A percentile compares a stretch with the other conserved stretches of the same genome.
phyloP scores from a whole-genome alignment of 2,329 filamentous ascomycete species.

The Fusarium papillatum region DNA sequence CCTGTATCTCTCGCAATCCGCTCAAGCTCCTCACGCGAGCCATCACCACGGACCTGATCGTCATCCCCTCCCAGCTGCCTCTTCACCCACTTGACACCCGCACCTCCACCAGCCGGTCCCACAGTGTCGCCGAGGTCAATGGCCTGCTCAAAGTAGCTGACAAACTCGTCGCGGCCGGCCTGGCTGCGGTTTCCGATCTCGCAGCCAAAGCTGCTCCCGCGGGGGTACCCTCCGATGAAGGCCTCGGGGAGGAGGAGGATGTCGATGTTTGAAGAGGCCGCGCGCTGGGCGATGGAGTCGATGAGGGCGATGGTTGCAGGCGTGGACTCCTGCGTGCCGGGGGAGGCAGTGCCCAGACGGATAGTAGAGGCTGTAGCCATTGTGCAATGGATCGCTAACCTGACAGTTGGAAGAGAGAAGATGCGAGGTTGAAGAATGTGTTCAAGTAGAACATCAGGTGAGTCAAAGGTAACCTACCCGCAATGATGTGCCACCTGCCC shows the following conservation, averaged over 20 bases:
- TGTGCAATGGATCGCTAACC: not conserved
- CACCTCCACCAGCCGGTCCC: slow-evolving; percentile 70
- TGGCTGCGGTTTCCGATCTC: slow-evolving; percentile 77
- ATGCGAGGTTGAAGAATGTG: not conserved
- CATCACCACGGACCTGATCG: slow-evolving; percentile 58
- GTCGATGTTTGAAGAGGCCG: slow-evolving; percentile 69
- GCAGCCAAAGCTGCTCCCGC: slow-evolving; percentile 83
- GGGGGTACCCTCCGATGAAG: slow-evolving; percentile 92
- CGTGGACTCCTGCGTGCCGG: slow-evolving; percentile 63
- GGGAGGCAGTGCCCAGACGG: slow-evolving; percentile 69
- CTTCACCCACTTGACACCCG: slow-evolving; percentile 79
- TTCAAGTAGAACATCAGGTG: slow-evolving; percentile 1
- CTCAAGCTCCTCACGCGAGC: slow-evolving; percentile 86
- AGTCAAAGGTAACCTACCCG: not conserved
- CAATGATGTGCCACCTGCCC: not conserved
- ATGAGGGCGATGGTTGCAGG: slow-evolving; percentile 76
- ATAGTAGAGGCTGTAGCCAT: slow-evolving; percentile 50
- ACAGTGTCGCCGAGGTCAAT: slow-evolving; percentile 88
- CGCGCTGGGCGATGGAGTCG: slow-evolving; percentile 71
- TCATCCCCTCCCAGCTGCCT: slow-evolving; percentile 60
- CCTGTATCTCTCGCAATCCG: slow-evolving; percentile 80
- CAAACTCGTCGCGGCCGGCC: slow-evolving; percentile 84
- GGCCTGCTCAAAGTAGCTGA: slow-evolving; percentile 82
- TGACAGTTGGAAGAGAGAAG: not conserved
- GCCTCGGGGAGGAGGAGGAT: slow-evolving; percentile 93